Evolutionary conservation across 768 basidiomycete genomes (phyloP).

Genomic region (Hypholoma sublateritium): DNA sequence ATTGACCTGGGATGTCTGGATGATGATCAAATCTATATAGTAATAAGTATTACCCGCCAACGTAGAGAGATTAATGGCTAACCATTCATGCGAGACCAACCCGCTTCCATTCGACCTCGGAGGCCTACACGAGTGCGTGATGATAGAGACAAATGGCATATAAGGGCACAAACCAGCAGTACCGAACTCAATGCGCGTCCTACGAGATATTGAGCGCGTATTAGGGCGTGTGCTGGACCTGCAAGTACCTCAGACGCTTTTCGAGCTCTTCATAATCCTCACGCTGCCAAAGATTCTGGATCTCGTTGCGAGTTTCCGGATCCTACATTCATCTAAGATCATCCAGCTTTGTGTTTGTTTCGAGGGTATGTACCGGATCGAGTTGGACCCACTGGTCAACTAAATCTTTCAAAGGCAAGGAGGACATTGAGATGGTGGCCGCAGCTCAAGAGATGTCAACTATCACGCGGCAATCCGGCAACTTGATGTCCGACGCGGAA

Average conservation of each 20-base stretch:
- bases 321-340: slow-evolving; percentile 37
- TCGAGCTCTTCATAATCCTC: slow-evolving; percentile 49
- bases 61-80: background rate
- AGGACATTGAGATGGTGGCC: slow-evolving; percentile 7
- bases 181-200: slow-evolving; percentile 80
- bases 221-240: background rate
- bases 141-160: background rate
- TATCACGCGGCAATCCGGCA: slow-evolving; percentile 5
- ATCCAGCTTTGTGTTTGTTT: background rate
- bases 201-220: slow-evolving; percentile 21
- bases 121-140: slow-evolving; percentile 46
- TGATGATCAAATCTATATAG: slow-evolving; percentile 63
- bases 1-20: slow-evolving; percentile 77
- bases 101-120: slow-evolving; percentile 83
- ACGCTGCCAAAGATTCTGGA: slow-evolving; percentile 43
- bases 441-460: background rate
- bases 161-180: slow-evolving; percentile 64
- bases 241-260: slow-evolving; percentile 50
- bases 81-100: slow-evolving; percentile 91
- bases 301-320: slow-evolving; percentile 45
- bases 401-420: slow-evolving; percentile 21
- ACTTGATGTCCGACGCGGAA: background rate
- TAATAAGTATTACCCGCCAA: background rate
- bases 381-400: slow-evolving; percentile 39
- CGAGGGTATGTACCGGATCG: slow-evolving; percentile 29